phyloP scores from a whole-genome alignment of 2,329 filamentous ascomycete species.

The Domatiomyces globalis region DNA sequence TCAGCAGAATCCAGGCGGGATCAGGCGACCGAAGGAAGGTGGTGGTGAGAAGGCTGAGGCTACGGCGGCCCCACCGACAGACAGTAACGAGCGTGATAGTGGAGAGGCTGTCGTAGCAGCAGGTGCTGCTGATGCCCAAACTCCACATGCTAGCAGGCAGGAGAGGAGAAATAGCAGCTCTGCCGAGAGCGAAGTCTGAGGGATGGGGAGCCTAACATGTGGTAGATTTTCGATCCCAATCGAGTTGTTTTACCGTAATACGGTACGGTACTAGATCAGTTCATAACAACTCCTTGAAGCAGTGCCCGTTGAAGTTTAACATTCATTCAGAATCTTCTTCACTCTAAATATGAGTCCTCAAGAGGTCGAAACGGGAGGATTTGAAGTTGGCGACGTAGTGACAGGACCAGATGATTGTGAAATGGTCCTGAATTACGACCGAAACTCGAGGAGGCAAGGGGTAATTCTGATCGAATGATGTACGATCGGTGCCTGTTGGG shows the following conservation, averaged over 20 bases:
- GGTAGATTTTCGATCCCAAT: too few relatives aligned
- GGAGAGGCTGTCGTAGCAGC: neutral
- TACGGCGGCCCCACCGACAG: neutral
- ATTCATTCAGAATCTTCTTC: neutral
- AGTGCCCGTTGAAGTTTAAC: too few relatives aligned
- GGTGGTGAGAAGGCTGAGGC: neutral
- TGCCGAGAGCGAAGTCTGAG: neutral
- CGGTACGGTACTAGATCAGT: too few relatives aligned
- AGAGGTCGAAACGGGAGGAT: slow-evolving; percentile 4
- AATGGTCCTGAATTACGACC: slow-evolving; percentile 4
- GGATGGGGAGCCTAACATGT: too few relatives aligned
- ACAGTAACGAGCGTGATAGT: neutral
- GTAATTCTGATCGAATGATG: slow-evolving; percentile 3
- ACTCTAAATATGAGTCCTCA: neutral
- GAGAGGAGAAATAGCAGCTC: neutral
- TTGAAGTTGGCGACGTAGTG: slow-evolving; percentile 5
- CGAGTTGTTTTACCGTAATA: too few relatives aligned
- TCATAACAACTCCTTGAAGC: too few relatives aligned
- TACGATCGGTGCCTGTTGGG: slow-evolving; percentile 4
- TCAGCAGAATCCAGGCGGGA: slow-evolving; percentile 9
- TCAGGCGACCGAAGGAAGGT: slow-evolving; percentile 1
- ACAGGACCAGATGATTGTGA: slow-evolving; percentile 4
- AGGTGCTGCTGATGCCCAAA: neutral
- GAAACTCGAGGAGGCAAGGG: slow-evolving; percentile 4
- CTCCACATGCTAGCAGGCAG: neutral